Evolutionary conservation across 2,329 filamentous ascomycete genomes (phyloP).

Genomic region (Thermothelomyces thermophilus): DNA sequence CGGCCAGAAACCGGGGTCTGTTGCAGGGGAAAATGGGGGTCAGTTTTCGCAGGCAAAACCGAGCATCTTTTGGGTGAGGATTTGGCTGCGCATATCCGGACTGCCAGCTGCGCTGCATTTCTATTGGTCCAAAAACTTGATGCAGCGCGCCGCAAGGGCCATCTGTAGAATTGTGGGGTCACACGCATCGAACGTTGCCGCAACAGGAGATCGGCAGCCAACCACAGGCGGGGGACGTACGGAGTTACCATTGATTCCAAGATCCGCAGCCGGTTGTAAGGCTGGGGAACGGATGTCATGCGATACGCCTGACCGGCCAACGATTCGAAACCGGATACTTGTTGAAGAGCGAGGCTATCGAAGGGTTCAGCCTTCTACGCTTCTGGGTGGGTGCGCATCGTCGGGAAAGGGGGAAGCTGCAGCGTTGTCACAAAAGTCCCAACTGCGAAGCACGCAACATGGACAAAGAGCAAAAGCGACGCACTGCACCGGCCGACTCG

Average conservation of each 20-base stretch:
- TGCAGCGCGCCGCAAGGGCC: slow-evolving; percentile 18
- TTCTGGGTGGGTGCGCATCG: too few species aligned
- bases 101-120: slow-evolving; percentile 18
- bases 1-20: slow-evolving; percentile 24
- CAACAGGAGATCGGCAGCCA: slow-evolving; percentile 11
- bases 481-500: too few species aligned
- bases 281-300: not conserved
- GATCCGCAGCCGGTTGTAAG: slow-evolving; percentile 14
- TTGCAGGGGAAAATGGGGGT: slow-evolving; percentile 25
- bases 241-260: slow-evolving; percentile 14
- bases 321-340: not conserved
- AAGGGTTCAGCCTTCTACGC: not conserved
- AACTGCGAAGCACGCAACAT: too few species aligned
- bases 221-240: slow-evolving; percentile 17
- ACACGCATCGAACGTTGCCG: slow-evolving; percentile 5
- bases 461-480: not conserved
- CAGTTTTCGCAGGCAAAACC: slow-evolving; percentile 24
- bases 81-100: slow-evolving; percentile 18
- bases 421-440: too few species aligned
- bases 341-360: not conserved
- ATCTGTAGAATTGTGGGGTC: slow-evolving; percentile 15
- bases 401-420: too few species aligned
- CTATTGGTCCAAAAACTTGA: slow-evolving; percentile 27
- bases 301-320: not conserved
- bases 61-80: slow-evolving; percentile 21